phyloP scores from a whole-genome alignment of 1,139 yeast species.

The Blastobotrys malaysiensis region DNA sequence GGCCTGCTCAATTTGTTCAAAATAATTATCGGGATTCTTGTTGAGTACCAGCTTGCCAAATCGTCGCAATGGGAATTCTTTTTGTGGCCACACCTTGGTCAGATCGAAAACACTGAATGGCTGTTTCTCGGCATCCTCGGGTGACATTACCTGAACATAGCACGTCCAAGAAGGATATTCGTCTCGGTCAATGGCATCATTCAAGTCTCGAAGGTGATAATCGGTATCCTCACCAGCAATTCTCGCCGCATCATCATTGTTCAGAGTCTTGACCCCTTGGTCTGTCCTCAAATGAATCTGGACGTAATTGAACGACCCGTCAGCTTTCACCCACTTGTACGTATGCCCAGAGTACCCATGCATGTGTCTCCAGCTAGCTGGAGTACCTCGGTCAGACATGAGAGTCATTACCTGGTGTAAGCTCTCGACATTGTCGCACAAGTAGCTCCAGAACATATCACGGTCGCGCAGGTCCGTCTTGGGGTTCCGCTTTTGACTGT shows the following conservation, averaged over 20 bases:
- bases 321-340: constrained; percentile 57
- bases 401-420: constrained; percentile 56
- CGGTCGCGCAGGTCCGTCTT: constrained; percentile 74
- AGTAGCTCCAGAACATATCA: constrained; percentile 61
- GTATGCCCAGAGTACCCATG: constrained; percentile 73
- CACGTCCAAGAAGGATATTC: constrained; percentile 58
- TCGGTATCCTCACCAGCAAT: constrained; percentile 58
- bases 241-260: constrained; percentile 50
- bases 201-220: constrained; percentile 50
- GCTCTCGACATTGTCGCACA: constrained; percentile 54
- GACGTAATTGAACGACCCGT: constrained; percentile 58
- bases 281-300: constrained; percentile 59
- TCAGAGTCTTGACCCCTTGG: constrained; percentile 52
- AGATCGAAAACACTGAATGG: constrained; percentile 53
- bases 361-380: constrained; percentile 57
- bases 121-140: constrained; percentile 54
- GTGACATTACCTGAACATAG: constrained; percentile 66
- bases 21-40: constrained; percentile 66
- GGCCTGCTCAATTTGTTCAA: constrained; percentile 74
- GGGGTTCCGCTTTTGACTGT: constrained; percentile 78
- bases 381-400: constrained; percentile 68
- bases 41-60: constrained; percentile 64
- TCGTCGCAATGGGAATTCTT: constrained; percentile 64
- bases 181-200: constrained; percentile 51
- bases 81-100: constrained; percentile 76